Conservation (phyloP, 2,329 filamentous ascomycete genomes). For the Epichloe sylvatica region DNA sequence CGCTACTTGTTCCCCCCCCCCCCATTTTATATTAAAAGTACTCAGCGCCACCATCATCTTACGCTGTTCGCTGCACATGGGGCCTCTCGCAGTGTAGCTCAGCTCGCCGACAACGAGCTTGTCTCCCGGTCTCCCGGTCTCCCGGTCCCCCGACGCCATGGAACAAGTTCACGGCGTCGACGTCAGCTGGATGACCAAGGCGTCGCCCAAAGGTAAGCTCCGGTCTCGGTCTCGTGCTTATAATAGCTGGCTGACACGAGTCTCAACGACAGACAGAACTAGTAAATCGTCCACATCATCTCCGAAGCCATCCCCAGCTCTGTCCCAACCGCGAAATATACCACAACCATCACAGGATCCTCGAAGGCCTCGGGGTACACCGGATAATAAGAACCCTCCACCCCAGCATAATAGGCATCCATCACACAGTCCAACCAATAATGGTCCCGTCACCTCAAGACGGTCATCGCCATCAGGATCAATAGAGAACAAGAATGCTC, state of each 20-base stretch:
- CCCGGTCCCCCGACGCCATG: slow-evolving; percentile 36
- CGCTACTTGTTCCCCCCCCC: background rate
- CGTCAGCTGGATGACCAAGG: slow-evolving; percentile 79
- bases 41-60: background rate
- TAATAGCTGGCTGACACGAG: background rate
- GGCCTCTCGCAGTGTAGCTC: background rate
- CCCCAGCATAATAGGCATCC: slow-evolving; percentile 9
- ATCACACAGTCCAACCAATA: slow-evolving; percentile 13
- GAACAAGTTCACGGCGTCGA: slow-evolving; percentile 72
- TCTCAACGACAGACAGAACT: slow-evolving; percentile 16
- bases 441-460: slow-evolving; percentile 12
- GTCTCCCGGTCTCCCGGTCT: background rate
- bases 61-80: background rate
- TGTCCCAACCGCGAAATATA: slow-evolving; percentile 20
- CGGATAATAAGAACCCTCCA: slow-evolving; percentile 10
- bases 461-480: slow-evolving; percentile 21
- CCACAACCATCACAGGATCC: slow-evolving; percentile 15
- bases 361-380: slow-evolving; percentile 15
- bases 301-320: slow-evolving; percentile 11
- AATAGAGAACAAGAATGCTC: slow-evolving; percentile 18
- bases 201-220: slow-evolving; percentile 58
- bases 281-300: slow-evolving; percentile 17
- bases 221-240: background rate
- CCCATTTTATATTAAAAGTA: background rate
- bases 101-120: background rate